phyloP scores from a whole-genome alignment of 2,329 filamentous ascomycete genomes.

The Capronia coronata region DNA sequence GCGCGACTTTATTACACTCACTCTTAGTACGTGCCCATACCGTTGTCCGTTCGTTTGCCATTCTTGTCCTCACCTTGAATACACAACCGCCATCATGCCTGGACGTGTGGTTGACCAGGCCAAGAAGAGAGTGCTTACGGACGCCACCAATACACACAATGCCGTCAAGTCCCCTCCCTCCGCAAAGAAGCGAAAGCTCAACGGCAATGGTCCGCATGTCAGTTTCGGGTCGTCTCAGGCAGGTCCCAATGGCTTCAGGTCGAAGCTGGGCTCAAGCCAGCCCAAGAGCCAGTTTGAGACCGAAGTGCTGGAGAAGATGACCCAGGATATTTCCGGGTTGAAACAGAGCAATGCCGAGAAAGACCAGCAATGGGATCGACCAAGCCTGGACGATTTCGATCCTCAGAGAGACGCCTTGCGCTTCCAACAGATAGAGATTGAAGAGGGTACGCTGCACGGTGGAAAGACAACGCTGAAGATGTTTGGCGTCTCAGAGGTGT shows the following conservation, averaged over 20 bases:
- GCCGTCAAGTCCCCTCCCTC: conserved; percentile 47
- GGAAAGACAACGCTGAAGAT: conserved; percentile 76
- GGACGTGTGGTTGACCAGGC: conserved; percentile 35
- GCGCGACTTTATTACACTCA: background rate
- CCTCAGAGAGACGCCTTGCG: conserved; percentile 62
- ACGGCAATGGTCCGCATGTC: conserved; percentile 45
- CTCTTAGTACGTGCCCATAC: background rate
- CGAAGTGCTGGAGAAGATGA: conserved; percentile 90
- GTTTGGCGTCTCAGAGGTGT: conserved; percentile 80
- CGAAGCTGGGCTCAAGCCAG: conserved; percentile 64
- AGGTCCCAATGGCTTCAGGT: conserved; percentile 46
- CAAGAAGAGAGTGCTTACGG: conserved; percentile 67
- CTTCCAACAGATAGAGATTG: conserved; percentile 93
- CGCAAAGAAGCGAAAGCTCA: conserved; percentile 78
- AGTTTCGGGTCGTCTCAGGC: conserved; percentile 59
- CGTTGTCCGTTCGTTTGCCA: too few relatives aligned
- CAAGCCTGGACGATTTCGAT: conserved; percentile 55
- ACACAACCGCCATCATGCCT: conserved; percentile 18
- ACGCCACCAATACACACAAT: conserved; percentile 60
- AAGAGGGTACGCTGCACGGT: conserved; percentile 76
- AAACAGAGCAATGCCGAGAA: conserved; percentile 85
- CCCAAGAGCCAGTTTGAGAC: conserved; percentile 88
- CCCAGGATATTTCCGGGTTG: conserved; percentile 79
- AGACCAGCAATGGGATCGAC: conserved; percentile 84
- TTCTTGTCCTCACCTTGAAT: too few relatives aligned